phyloP scores from a whole-genome alignment of 305 asterid species.

The Solanum hybrid region DNA sequence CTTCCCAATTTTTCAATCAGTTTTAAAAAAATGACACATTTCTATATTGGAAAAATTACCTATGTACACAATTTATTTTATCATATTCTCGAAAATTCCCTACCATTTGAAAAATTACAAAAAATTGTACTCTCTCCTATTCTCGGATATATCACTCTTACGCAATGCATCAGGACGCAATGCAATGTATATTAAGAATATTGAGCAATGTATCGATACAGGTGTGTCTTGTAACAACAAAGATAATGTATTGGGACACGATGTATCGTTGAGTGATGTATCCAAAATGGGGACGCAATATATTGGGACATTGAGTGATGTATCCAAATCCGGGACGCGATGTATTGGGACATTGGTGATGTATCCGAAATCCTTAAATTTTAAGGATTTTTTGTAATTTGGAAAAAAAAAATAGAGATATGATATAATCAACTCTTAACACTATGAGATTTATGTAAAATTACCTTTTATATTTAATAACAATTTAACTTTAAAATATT shows the following conservation, averaged over 20 bases:
- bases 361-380: not conserved
- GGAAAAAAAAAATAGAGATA: not conserved
- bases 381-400: no score
- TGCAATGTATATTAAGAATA: no score
- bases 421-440: no score
- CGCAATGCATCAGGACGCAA: fast-evolving
- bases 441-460: no score
- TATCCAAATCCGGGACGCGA: fast-evolving
- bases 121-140: not conserved
- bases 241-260: not conserved
- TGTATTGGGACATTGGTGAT: not conserved
- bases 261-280: no score
- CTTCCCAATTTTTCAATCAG: not conserved
- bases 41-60: not conserved
- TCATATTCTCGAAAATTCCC: not conserved
- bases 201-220: no score
- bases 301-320: no score
- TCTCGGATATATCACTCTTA: not conserved
- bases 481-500: no score
- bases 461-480: no score
- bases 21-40: not conserved
- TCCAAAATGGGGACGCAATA: no score
- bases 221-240: no score
- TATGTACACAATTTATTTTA: no score
- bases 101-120: not conserved